Conservation (phyloP, 148 eudicot genomes). For the Linanthus parryae region DNA sequence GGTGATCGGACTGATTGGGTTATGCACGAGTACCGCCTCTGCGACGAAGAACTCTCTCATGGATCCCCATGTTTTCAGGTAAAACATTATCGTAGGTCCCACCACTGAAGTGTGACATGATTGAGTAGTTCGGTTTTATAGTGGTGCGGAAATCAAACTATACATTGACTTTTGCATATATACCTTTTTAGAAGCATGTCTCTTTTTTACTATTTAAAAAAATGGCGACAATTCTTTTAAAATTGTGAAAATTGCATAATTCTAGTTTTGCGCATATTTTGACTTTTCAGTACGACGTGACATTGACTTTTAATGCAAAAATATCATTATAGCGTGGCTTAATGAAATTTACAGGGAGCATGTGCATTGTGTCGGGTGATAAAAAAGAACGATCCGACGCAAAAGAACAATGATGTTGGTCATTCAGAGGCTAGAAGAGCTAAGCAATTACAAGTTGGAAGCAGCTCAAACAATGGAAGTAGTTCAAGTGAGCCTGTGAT, state of each 20-base stretch:
- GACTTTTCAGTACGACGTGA: too few relatives aligned
- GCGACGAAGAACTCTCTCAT: conserved; percentile 46
- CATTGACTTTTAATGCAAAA: neutral
- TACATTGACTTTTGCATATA: too few relatives aligned
- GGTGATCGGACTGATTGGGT: conserved; percentile 81
- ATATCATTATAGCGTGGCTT: neutral
- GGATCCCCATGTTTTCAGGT: conserved; percentile 48
- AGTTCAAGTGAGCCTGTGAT: conserved; percentile 33
- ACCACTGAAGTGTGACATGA: too few relatives aligned
- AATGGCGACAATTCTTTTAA: too few relatives aligned
- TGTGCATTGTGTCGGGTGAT: conserved; percentile 66
- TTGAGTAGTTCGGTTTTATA: too few relatives aligned
- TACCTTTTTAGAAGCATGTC: too few relatives aligned
- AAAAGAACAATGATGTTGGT: conserved; percentile 22
- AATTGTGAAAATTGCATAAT: neutral
- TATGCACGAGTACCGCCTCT: conserved; percentile 82
- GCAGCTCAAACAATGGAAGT: conserved; percentile 30
- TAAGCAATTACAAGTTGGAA: too few relatives aligned
- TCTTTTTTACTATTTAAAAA: too few relatives aligned
- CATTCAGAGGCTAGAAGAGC: conserved; percentile 28
- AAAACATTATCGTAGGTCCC: neutral
- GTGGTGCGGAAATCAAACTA: too few relatives aligned
- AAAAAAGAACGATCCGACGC: conserved; percentile 36
- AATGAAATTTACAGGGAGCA: conserved; percentile 37
- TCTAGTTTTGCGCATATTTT: too few relatives aligned